Percentiles rank a stretch among this genome's conserved stretches.
Evolutionary conservation across 495 filamentous ascomycete species (phyloP).

Genomic region (Penicillium waksmanii): DNA sequence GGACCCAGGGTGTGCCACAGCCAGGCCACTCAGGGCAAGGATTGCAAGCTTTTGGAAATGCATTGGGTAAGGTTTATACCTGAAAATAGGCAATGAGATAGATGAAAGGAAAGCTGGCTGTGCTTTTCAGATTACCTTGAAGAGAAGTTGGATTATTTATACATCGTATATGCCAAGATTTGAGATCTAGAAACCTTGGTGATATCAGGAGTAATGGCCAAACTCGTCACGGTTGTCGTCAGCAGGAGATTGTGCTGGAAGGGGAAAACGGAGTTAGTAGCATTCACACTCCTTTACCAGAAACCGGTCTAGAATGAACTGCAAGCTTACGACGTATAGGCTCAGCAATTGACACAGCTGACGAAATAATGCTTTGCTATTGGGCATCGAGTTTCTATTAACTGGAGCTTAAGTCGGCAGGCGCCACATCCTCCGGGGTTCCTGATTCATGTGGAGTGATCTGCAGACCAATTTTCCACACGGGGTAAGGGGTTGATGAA

Average conservation of each 20-base stretch:
- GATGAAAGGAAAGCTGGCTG: not conserved
- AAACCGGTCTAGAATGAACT: not conserved
- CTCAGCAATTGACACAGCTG: not conserved
- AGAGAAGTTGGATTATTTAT: not conserved
- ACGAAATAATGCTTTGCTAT: not conserved
- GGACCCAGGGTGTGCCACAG: slow-evolving; percentile 27
- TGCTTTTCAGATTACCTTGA: not conserved
- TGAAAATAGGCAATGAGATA: not conserved
- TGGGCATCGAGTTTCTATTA: not conserved
- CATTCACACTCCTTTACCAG: not conserved
- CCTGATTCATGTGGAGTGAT: not conserved
- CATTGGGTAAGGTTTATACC: slow-evolving; percentile 4
- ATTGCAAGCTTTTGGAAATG: slow-evolving; percentile 20
- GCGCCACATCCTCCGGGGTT: not conserved
- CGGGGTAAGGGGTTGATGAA: not conserved
- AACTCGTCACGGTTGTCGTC: slow-evolving; percentile 12
- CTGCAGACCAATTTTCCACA: not conserved
- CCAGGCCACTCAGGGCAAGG: slow-evolving; percentile 23
- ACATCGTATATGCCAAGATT: not conserved
- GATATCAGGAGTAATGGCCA: not conserved
- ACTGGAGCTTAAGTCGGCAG: not conserved
- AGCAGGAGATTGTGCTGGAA: slow-evolving; percentile 1
- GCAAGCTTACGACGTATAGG: not conserved
- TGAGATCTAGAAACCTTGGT: not conserved
- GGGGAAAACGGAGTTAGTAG: not conserved